Evolutionary conservation across 805 yeast genomes (phyloP), one percentile per base, ranked within the genome.

Genomic region (Candida tammaniensis): DNA sequence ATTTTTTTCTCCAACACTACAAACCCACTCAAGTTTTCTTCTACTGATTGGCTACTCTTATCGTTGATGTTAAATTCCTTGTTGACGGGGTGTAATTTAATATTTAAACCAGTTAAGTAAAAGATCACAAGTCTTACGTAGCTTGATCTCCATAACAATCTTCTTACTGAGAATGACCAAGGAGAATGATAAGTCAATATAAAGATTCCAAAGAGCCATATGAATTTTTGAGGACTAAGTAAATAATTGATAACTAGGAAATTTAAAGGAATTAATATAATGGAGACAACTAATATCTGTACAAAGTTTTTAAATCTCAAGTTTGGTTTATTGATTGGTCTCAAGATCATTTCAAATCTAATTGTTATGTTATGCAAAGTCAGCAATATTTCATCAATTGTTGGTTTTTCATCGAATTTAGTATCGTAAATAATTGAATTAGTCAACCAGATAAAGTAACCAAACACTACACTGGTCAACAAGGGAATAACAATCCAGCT

Each of bases 371-470:
- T 76, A 28, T 67, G 65, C 35, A 73, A 47, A 0, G 74, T 64
- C 40, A 66, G 68, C 22, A 75, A 39, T 2, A 74, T 72, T 43
- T 75, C 80, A 33, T 73, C 78, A 20, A 74, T 52, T 1, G 80
- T 75, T 9, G 80, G 79, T 30, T 57, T 65, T 35, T 69, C 74
- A 33, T 68, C 63, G 31, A 43, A 58, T 37, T 57, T 60, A 13
- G 69, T 57, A 38, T 71, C 77, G 38, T 62, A 58, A 1, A 61
- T 42, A 6, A 66, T 61, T 4, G 73, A 62, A 37, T 61, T 64
- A 7, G 68, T 51, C 14, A 62, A 52, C 80, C 80, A 76, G 19
- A 65, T 66, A 6, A 59, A 21, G 23, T 69, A 58, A 30, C 73
- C 58, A 43, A 67, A 62, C 1, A 46, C 33, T n/a, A 68, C 24